phyloP scores from a whole-genome alignment of 1,284 basidiomycete species.

The Leccinum angustisporum region DNA sequence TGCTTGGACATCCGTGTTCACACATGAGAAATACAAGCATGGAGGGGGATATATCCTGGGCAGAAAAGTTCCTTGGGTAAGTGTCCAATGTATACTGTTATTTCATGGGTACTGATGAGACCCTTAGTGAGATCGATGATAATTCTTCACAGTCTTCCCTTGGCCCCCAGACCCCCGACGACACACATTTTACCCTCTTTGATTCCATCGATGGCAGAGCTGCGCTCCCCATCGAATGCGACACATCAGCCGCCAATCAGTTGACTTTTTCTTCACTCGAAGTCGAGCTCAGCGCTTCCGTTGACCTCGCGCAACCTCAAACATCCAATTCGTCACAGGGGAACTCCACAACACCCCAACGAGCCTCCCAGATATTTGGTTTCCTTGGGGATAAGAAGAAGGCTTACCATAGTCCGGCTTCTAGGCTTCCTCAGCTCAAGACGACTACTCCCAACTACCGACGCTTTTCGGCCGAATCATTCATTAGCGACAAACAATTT shows the following conservation, averaged over 20 bases:
- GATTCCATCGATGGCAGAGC: conserved; percentile 36
- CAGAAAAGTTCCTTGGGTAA: conserved; percentile 68
- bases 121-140: conserved; percentile 46
- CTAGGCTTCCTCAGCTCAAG: conserved; percentile 35
- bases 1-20: conserved; percentile 55
- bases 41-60: conserved; percentile 79
- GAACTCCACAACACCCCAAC: conserved; percentile 51
- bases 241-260: conserved; percentile 44
- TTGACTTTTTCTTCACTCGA: conserved; percentile 67
- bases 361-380: conserved; percentile 67
- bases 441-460: conserved; percentile 22
- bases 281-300: conserved; percentile 60
- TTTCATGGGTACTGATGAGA: conserved; percentile 4
- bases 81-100: conserved; percentile 20
- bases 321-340: conserved; percentile 27
- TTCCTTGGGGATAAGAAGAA: conserved; percentile 54
- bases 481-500: conserved; percentile 25
- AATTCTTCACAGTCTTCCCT: conserved; percentile 49
- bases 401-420: conserved; percentile 34
- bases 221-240: conserved; percentile 45
- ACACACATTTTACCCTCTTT: conserved; percentile 35
- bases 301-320: conserved; percentile 38
- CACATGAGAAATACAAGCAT: conserved; percentile 33
- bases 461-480: conserved; percentile 31
- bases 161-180: conserved; percentile 45